These are phyloP conservation scores for Cutaneotrichosporon sp. DNA, from an alignment of 1,284 basidiomycete species.

Conservation along the genomic window DNA sequence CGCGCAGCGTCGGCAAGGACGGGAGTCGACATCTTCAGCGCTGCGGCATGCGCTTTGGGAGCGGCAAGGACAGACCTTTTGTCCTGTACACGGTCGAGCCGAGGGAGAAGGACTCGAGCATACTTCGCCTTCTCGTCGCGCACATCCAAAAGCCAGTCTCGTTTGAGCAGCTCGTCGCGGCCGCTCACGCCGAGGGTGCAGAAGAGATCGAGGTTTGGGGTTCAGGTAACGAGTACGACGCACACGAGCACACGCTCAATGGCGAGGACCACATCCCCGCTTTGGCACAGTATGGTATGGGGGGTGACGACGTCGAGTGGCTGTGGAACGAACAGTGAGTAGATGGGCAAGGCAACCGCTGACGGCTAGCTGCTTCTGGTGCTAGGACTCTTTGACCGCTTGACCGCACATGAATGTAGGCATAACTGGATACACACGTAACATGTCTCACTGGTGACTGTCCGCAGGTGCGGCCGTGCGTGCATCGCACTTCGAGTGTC, in stretches of 20 bases:
- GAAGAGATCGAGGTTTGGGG: slow-evolving; percentile 23
- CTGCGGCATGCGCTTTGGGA: slow-evolving; percentile 6
- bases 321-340: slow-evolving; percentile 18
- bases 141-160: slow-evolving; percentile 8
- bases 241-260: slow-evolving; percentile 1
- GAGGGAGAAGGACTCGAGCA: not conserved
- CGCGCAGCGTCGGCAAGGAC: slow-evolving; percentile 1
- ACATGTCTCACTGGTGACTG: not conserved
- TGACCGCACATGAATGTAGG: not conserved
- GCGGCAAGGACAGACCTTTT: not conserved
- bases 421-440: slow-evolving; percentile 3
- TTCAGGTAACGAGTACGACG: slow-evolving; percentile 9
- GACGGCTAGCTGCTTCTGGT: slow-evolving; percentile 14
- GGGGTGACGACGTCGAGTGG: slow-evolving; percentile 17
- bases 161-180: slow-evolving; percentile 12
- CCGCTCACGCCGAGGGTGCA: slow-evolving; percentile 11
- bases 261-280: slow-evolving; percentile 5
- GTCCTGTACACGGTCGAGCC: slow-evolving; percentile 13
- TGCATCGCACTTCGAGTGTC: not conserved
- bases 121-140: not conserved
- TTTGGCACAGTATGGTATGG: slow-evolving; percentile 15
- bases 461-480: not conserved
- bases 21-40: not conserved
- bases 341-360: not conserved
- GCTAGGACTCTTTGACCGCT: not conserved